Evolutionary conservation across 805 yeast species (phyloP).

Genomic region (Saccharomyces mikatae): DNA sequence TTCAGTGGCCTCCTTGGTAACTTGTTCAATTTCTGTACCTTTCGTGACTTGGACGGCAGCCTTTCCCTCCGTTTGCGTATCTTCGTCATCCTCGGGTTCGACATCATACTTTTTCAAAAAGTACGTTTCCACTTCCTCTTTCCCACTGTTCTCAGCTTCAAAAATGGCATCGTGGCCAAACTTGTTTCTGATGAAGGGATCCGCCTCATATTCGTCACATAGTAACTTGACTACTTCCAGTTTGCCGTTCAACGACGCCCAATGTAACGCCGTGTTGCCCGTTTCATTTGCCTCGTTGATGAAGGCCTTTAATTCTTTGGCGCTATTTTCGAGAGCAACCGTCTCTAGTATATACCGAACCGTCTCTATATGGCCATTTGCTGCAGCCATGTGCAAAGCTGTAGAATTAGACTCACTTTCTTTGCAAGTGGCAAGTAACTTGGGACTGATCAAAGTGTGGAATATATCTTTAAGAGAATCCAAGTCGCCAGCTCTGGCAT

Average conservation of each 20-base stretch:
- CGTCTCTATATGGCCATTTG: conserved; percentile 78
- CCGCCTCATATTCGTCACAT: conserved; percentile 69
- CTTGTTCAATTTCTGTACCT: conserved; percentile 45
- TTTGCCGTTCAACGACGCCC: conserved; percentile 92
- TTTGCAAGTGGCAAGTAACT: conserved; percentile 36
- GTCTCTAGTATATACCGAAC: conserved; percentile 47
- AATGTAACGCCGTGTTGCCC: conserved; percentile 92
- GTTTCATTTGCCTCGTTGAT: conserved; percentile 56
- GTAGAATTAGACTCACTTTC: conserved; percentile 65
- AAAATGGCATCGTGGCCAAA: conserved; percentile 76
- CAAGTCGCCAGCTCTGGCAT: conserved; percentile 82
- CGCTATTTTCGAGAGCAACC: conserved; percentile 4
- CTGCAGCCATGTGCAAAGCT: conserved; percentile 91
- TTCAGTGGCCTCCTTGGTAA: conserved; percentile 41
- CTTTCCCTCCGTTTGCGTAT: conserved; percentile 37
- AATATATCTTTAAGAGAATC: conserved; percentile 67
- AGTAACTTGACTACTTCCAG: conserved; percentile 58
- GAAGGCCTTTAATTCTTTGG: conserved; percentile 37
- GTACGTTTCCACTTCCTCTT: conserved; percentile 70
- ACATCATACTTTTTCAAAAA: conserved; percentile 66
- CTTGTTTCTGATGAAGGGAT: conserved; percentile 68
- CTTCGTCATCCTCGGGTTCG: conserved; percentile 50
- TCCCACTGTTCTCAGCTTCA: conserved; percentile 78
- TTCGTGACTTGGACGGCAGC: conserved; percentile 35
- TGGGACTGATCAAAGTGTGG: conserved; percentile 43